phyloP scores from a whole-genome alignment of 306 rosid genomes.

The Gleditsia sinensis region DNA sequence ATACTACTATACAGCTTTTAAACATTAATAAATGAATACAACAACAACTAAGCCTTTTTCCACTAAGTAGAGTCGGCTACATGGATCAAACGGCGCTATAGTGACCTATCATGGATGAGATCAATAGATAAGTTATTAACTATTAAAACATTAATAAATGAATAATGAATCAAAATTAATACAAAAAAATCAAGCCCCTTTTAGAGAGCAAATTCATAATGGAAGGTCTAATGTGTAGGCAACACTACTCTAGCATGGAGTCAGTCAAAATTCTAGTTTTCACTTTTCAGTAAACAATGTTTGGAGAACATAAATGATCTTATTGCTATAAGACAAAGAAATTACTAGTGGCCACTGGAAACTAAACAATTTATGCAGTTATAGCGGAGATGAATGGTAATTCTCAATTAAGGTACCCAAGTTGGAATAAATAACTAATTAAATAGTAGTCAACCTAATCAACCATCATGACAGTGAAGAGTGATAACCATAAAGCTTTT shows the following conservation, averaged over 20 bases:
- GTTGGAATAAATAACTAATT: neutral
- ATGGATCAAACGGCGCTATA: too few relatives aligned
- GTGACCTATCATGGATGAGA: too few relatives aligned
- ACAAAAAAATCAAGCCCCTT: neutral
- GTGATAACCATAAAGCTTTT: neutral
- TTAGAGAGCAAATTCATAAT: neutral
- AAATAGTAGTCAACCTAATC: neutral
- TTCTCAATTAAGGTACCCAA: neutral
- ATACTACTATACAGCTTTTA: neutral
- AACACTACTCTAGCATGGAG: neutral
- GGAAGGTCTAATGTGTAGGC: neutral
- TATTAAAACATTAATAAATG: neutral
- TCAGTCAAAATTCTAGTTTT: neutral
- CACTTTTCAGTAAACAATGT: neutral
- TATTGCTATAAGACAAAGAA: neutral
- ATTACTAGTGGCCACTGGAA: neutral
- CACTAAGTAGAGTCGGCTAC: too few relatives aligned
- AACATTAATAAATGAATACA: neutral
- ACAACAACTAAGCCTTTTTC: too few relatives aligned
- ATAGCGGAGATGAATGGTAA: neutral
- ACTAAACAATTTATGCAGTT: neutral
- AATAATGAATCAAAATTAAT: neutral
- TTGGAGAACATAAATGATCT: neutral
- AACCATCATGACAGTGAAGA: neutral
- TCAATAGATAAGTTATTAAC: too few relatives aligned